Evolutionary conservation across 371 early-diverging fungal genomes (phyloP).

Genomic region (Apophysomyces variabilis): DNA sequence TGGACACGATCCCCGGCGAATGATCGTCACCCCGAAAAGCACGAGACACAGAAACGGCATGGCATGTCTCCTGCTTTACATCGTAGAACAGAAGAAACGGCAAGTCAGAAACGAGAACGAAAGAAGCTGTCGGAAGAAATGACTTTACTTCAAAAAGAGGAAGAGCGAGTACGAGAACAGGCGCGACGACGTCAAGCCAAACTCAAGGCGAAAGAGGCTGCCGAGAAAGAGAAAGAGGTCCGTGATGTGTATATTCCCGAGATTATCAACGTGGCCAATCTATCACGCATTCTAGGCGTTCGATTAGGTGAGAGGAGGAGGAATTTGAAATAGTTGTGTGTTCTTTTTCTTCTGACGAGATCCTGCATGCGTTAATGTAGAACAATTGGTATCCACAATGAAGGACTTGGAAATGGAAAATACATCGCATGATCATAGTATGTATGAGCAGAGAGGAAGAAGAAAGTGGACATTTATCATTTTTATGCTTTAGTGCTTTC

Average conservation of each 20-base stretch:
- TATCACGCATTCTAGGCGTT: constrained; percentile 79
- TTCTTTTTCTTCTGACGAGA: background rate
- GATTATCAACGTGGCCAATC: constrained; percentile 80
- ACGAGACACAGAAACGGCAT: constrained; percentile 30
- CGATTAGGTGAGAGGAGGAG: constrained; percentile 53
- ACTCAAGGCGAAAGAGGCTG: constrained; percentile 32
- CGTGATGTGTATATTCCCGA: constrained; percentile 83
- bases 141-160: constrained; percentile 25
- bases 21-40: constrained; percentile 37
- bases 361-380: constrained; percentile 24
- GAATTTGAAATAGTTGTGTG: background rate
- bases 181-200: constrained; percentile 30
- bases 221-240: constrained; percentile 28
- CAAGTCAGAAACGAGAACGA: constrained; percentile 37
- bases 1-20: constrained; percentile 33
- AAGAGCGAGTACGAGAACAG: constrained; percentile 29
- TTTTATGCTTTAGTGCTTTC: constrained; percentile 61
- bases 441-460: constrained; percentile 20
- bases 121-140: constrained; percentile 42
- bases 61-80: constrained; percentile 31
- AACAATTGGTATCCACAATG: constrained; percentile 73
- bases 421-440: constrained; percentile 68
- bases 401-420: constrained; percentile 77
- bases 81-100: constrained; percentile 19
- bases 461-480: constrained; percentile 5